Percentiles rank a stretch among this genome's conserved stretches.
Conservation (phyloP, 805 yeast genomes). For the Pichia membranifaciens region DNA sequence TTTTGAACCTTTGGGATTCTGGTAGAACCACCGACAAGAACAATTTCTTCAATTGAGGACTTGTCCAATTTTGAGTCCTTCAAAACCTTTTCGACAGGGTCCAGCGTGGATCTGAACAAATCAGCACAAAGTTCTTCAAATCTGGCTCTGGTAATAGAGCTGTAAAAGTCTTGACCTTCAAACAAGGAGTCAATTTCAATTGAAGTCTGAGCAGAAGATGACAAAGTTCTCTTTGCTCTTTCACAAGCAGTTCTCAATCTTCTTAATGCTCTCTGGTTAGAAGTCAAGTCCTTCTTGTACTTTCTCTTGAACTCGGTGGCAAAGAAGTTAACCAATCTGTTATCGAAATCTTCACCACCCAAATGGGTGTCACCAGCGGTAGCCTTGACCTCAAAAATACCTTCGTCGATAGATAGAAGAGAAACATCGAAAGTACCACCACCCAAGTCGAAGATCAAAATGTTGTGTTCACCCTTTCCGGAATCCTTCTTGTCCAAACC, state of each 20-base stretch:
- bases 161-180: constrained; percentile 96
- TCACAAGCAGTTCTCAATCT: constrained; percentile 98
- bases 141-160: constrained; percentile 95
- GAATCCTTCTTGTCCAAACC: constrained; percentile 80
- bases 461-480: constrained; percentile 71
- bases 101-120: constrained; percentile 87
- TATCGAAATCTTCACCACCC: constrained; percentile 99
- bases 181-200: constrained; percentile 91
- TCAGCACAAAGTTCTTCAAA: constrained; percentile 95
- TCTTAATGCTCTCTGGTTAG: constrained; percentile 95
- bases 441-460: constrained; percentile 90
- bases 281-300: constrained; percentile 87
- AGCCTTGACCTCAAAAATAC: constrained; percentile 95
- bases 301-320: constrained; percentile 96
- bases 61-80: constrained; percentile 87
- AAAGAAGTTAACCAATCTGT: constrained; percentile 92
- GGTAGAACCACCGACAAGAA: constrained; percentile 95
- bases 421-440: constrained; percentile 99
- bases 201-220: constrained; percentile 92
- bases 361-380: constrained; percentile 88
- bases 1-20: constrained; percentile 97
- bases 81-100: constrained; percentile 93
- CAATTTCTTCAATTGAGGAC: constrained; percentile 86
- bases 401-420: constrained; percentile 84
- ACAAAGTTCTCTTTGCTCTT: constrained; percentile 97